These are phyloP conservation scores for Talaromyces amestolkiae DNA, from an alignment of 2,329 filamentous ascomycete genomes.

Conservation along the genomic window DNA sequence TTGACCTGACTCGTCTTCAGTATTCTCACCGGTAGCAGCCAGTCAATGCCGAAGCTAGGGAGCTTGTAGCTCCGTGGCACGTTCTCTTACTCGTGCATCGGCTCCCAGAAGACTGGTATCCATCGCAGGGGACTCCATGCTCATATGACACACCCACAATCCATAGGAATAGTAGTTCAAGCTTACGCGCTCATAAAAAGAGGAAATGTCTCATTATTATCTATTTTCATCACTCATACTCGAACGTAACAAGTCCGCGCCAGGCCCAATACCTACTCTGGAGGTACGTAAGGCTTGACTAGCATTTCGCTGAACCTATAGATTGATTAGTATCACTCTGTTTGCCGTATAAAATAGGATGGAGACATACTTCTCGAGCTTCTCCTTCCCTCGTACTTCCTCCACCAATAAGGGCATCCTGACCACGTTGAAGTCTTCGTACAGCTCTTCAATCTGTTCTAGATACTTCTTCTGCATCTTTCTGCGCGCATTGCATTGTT, in stretches of 20 bases:
- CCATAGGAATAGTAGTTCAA: background rate
- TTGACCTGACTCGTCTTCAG: background rate
- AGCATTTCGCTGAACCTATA: conserved; percentile 51
- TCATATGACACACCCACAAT: background rate
- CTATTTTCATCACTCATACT: conserved; percentile 19
- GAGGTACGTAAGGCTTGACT: conserved; percentile 48
- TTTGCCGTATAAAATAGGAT: background rate
- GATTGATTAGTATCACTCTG: conserved; percentile 15
- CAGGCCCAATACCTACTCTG: conserved; percentile 25
- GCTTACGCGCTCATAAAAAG: background rate
- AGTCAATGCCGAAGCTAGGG: background rate
- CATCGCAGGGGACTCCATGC: background rate
- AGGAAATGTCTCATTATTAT: conserved; percentile 15
- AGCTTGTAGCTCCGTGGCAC: background rate
- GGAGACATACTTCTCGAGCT: conserved; percentile 69
- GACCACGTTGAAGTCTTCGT: conserved; percentile 98
- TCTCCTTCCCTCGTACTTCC: conserved; percentile 93
- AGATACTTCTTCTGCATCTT: conserved; percentile 99
- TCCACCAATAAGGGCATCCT: conserved; percentile 96
- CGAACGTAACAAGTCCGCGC: background rate
- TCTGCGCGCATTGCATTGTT: conserved; percentile 89
- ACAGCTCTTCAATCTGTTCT: conserved; percentile 96
- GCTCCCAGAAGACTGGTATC: background rate
- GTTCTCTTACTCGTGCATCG: background rate
- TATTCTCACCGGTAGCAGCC: background rate